Conservation (phyloP, 1,284 basidiomycete species). For the Trichosporon asahii region DNA sequence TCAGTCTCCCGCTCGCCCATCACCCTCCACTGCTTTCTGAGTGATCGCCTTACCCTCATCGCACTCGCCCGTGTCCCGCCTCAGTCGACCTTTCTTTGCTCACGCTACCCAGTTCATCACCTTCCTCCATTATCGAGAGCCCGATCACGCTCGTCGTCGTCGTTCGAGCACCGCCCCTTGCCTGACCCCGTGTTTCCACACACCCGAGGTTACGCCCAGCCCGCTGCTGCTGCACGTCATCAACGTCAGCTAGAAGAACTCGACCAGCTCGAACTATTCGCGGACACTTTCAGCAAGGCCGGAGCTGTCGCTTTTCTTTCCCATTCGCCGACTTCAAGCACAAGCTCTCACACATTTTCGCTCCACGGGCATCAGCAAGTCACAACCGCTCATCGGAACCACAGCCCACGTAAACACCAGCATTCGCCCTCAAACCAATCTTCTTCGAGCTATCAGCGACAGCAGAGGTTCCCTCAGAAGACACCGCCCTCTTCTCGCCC, state of each 20-base stretch:
- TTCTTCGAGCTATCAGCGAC: background rate
- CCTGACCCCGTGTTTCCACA: background rate
- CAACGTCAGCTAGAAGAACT: background rate
- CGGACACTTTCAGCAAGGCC: background rate
- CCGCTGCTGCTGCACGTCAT: background rate
- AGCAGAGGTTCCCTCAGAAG: background rate
- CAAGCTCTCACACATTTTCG: constrained; percentile 4
- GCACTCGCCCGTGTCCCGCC: background rate
- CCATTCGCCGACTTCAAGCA: background rate
- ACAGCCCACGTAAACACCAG: background rate
- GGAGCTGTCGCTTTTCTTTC: background rate
- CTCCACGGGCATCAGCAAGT: background rate
- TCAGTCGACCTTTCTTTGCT: background rate
- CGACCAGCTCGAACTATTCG: constrained; percentile 5
- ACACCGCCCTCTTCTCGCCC: background rate
- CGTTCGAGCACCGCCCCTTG: background rate
- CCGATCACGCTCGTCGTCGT: background rate
- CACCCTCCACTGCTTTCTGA: constrained; percentile 3
- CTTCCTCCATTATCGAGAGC: background rate
- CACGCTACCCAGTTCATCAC: background rate
- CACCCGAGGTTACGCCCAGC: background rate
- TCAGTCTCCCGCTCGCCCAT: background rate
- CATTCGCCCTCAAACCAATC: background rate
- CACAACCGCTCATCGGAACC: background rate
- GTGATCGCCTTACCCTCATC: constrained; percentile 8